phyloP scores from a whole-genome alignment of 2,329 filamentous ascomycete species.

The Fusarium sp. region DNA sequence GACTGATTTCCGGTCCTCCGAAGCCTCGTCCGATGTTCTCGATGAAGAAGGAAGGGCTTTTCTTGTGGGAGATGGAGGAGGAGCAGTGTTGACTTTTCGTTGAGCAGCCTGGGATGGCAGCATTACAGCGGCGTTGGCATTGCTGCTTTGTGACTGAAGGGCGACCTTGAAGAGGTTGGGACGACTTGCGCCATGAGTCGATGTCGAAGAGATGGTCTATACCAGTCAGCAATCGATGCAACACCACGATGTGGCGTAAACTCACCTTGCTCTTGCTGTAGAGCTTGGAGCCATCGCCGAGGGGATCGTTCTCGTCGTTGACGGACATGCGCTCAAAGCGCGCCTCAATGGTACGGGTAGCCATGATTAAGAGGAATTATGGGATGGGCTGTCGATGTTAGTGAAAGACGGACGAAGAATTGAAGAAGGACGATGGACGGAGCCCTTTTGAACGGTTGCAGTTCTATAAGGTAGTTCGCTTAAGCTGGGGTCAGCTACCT shows the following conservation, averaged over 20 bases:
- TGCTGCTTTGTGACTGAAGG: constrained; percentile 81
- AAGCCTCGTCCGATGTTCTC: constrained; percentile 62
- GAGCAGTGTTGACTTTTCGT: constrained; percentile 58
- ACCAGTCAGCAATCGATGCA: constrained; percentile 51
- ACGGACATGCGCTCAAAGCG: constrained; percentile 92
- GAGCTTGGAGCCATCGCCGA: constrained; percentile 62
- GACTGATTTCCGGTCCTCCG: constrained; percentile 63
- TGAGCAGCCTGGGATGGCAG: constrained; percentile 75
- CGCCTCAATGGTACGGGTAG: constrained; percentile 82
- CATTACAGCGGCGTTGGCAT: constrained; percentile 73
- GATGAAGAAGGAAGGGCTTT: constrained; percentile 61
- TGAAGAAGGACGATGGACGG: constrained; percentile 29
- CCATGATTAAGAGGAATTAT: constrained; percentile 61
- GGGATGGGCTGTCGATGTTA: constrained; percentile 41
- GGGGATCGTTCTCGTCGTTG: constrained; percentile 84
- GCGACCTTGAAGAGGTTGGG: constrained; percentile 89
- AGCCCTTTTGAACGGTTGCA: constrained; percentile 28
- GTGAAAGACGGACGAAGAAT: constrained; percentile 26
- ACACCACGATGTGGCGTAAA: not conserved
- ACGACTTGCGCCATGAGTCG: constrained; percentile 68
- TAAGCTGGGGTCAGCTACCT: constrained; percentile 26
- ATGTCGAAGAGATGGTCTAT: constrained; percentile 52
- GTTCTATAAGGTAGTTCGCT: constrained; percentile 22
- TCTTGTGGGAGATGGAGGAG: constrained; percentile 63
- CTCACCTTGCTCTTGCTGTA: constrained; percentile 84